These are phyloP conservation scores for Didymellaceae sp. DNA, from an alignment of 2,329 filamentous ascomycete genomes.

Conservation along the genomic window DNA sequence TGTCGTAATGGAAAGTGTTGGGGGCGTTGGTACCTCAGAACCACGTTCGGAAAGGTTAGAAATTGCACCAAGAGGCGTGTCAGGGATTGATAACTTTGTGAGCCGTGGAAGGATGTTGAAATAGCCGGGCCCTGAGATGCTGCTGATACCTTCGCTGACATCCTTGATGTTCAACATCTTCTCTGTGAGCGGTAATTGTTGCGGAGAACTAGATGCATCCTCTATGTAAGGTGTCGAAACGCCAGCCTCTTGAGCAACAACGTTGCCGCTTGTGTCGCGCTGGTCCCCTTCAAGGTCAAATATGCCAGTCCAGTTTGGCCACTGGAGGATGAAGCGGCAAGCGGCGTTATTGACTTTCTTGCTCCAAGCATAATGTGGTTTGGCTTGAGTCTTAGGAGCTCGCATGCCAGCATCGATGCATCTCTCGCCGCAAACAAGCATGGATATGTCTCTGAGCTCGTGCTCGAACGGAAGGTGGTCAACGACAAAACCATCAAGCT, in stretches of 20 bases:
- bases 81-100: neutral
- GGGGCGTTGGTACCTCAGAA: conserved; percentile 15
- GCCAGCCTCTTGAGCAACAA: conserved; percentile 19
- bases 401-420: conserved; percentile 40
- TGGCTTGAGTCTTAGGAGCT: conserved; percentile 26
- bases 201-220: neutral
- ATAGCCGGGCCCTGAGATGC: neutral
- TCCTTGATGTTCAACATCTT: conserved; percentile 13
- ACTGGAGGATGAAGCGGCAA: conserved; percentile 32
- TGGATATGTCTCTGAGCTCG: conserved; percentile 31
- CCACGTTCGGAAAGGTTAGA: conserved; percentile 24
- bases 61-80: neutral
- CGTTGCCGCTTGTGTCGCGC: conserved; percentile 22
- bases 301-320: conserved; percentile 35
- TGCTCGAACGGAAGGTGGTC: conserved; percentile 41
- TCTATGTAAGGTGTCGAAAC: conserved; percentile 19
- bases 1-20: neutral
- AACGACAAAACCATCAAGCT: conserved; percentile 44
- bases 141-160: neutral
- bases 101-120: neutral
- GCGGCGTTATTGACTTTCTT: conserved; percentile 23
- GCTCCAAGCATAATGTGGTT: conserved; percentile 25
- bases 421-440: conserved; percentile 34
- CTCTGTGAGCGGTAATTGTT: conserved; percentile 11
- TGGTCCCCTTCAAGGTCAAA: conserved; percentile 32